phyloP scores from a whole-genome alignment of 2,329 filamentous ascomycete species.

The Xylariaceae sp. region DNA sequence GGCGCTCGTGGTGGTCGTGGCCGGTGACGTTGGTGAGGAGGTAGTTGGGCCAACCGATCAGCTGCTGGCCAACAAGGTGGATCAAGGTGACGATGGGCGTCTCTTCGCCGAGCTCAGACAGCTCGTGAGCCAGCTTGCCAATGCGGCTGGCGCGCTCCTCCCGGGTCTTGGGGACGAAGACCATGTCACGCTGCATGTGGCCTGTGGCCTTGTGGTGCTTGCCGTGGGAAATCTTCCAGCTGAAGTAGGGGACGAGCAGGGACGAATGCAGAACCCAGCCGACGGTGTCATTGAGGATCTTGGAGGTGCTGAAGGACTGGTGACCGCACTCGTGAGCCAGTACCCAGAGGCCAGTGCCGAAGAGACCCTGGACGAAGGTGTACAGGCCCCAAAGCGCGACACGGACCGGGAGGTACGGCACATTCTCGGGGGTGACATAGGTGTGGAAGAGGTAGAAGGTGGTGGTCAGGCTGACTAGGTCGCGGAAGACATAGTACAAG shows the following conservation, averaged over 20 bases:
- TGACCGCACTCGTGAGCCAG: conserved; percentile 97
- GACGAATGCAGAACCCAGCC: conserved; percentile 87
- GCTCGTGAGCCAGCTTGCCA: conserved; percentile 69
- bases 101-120: conserved; percentile 87
- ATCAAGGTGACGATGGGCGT: conserved; percentile 75
- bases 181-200: conserved; percentile 97
- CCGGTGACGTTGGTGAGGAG: conserved; percentile 87
- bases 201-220: conserved; percentile 99
- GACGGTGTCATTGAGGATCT: conserved; percentile 80
- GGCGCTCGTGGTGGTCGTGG: conserved; percentile 87
- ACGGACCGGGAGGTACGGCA: conserved; percentile 63
- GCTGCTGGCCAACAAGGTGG: conserved; percentile 74
- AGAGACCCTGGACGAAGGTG: conserved; percentile 81
- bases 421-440: conserved; percentile 76
- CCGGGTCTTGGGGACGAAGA: conserved; percentile 90
- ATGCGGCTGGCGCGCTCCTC: conserved; percentile 70
- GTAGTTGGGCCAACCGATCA: conserved; percentile 90
- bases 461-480: conserved; percentile 61
- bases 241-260: conserved; percentile 93
- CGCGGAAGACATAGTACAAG: conserved; percentile 76
- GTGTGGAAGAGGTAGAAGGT: conserved; percentile 87
- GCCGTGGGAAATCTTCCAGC: conserved; percentile 98
- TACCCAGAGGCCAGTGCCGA: conserved; percentile 92
- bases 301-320: conserved; percentile 91
- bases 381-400: conserved; percentile 56